Evolutionary conservation across 257 asterid genomes (phyloP), one percentile per base, ranked within the genome.

Genomic region (Mitragyna speciosa): DNA sequence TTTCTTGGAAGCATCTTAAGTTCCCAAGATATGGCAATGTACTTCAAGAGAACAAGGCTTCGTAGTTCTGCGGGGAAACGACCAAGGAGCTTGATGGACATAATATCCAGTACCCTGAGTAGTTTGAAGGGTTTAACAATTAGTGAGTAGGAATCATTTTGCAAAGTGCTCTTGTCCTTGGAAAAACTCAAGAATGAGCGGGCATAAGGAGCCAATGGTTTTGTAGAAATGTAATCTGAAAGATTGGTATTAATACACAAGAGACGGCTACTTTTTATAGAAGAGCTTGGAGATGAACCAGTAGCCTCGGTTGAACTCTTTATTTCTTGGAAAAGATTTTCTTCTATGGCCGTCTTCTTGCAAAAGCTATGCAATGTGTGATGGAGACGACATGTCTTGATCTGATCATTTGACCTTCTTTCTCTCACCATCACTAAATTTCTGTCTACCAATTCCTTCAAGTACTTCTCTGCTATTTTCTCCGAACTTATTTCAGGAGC

Each of bases 31-130:
- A 89, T 16, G 12, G 89, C 82, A 70, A 91, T 54, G 83, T 87
- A 89, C 77, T 88, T 87, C 48, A 91, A 58, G 64, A 89, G 92
- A 65, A 84, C 65, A 2, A 89, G 81, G 17, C 75, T 26, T 33
- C 36, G 14, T 5, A 91, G 24, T 7, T 68, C 82, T 0, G 12
- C 48, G 0, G 92, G 92, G 41, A 89, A 85, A 15, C 65, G 63
- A 15, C 47, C 78, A 5, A 14, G 26, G 26, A 83, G 66, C 71
- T 58, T 65, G 54, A 80, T 30, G 30, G 79, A 24, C 45, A 5
- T 28, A 2, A 67, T 66, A 65, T 82, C 82, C 69, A 82, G 54
- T 51, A 82, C 79, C 8, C 70, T 52, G 45, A 82, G 76, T 41
- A 82, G 49, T 45, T 65, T 59, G 22, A 77, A 82, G 45, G 71